phyloP scores from a whole-genome alignment of 1,284 basidiomycete genomes.

The Ganoderma lucidum region DNA sequence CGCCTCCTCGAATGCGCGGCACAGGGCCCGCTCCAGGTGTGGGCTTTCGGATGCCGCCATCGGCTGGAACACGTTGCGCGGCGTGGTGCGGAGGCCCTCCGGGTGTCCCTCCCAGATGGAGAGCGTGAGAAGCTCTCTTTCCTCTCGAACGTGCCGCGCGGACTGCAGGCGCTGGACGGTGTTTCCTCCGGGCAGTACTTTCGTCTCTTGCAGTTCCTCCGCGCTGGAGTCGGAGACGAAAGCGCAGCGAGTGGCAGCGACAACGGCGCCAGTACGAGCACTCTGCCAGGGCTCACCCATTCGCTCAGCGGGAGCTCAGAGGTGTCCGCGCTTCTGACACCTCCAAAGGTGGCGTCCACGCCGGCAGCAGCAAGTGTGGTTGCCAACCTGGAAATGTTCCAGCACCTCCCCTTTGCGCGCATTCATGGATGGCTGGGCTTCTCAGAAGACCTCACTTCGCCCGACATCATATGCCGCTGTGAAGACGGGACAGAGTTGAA shows the following conservation, averaged over 20 bases:
- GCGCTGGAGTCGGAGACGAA: neutral
- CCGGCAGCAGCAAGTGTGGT: neutral
- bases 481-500: constrained; percentile 29
- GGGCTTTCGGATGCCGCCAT: constrained; percentile 29
- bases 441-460: neutral
- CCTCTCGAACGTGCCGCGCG: neutral
- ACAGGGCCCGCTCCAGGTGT: constrained; percentile 22
- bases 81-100: constrained; percentile 5
- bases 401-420: neutral
- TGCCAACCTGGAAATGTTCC: neutral
- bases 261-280: neutral
- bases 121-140: neutral
- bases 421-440: neutral
- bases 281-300: neutral
- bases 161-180: constrained; percentile 3
- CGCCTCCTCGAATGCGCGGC: constrained; percentile 16
- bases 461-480: constrained; percentile 32
- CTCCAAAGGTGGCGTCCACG: neutral
- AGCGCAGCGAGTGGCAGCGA: neutral
- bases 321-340: neutral
- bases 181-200: constrained; percentile 30
- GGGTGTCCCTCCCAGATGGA: neutral
- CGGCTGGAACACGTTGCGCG: constrained; percentile 23
- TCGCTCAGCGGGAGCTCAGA: neutral
- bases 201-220: constrained; percentile 27